Base-by-base conservation (phyloP, 176 grass and related monocot species). In the Pontederia paniculata region DNA sequence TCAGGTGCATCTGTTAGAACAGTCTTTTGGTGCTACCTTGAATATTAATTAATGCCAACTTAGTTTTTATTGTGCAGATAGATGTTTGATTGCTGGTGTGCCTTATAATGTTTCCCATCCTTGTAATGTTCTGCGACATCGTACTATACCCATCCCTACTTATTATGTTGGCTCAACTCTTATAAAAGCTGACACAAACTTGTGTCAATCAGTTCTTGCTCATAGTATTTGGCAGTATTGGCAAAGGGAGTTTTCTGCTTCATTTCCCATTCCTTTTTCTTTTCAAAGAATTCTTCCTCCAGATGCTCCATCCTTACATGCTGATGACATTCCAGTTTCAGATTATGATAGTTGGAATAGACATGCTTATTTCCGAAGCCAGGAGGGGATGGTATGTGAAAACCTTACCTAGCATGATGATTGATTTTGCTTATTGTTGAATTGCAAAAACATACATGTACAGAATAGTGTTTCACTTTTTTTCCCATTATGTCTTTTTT, bases 231-330 rank as follows among this genome's bases (percentile, higher is more conserved):
- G 91, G 82, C 85, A 96, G 68, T 86, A 90, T 80, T 89, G 91
- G 91, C 91, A 84, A 82, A 87, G 74, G 77, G 91, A 83, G 67
- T 90, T 86, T 84, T 87, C 85, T 21, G 82, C 83, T 74, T 89
- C 78, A 60, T 83, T 89, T 76, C 73, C 91, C 76, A 72, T 90
- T 87, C 91, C 91, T 60, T n/a, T 97, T 65, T 90, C 83, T 68
- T 54, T 90, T 68, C 79, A 81, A 72, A 87, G 91, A 90, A 65
- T 90, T 69, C 77, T 97, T 70, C 80, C 65, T 70, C 77, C 63
- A 61, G 83, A 83, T 83, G 68, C 80, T 53, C 82, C 83, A 71
- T 81, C 53, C 71, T 84, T 87, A 65, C 83, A 70, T 57, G 58
- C 69, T 79, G 63, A 81, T 83, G 82, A 80, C 55, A 73, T 73